These are phyloP conservation scores for Didymella segeticola DNA, from an alignment of 2,329 filamentous ascomycete species.

Conservation along the genomic window DNA sequence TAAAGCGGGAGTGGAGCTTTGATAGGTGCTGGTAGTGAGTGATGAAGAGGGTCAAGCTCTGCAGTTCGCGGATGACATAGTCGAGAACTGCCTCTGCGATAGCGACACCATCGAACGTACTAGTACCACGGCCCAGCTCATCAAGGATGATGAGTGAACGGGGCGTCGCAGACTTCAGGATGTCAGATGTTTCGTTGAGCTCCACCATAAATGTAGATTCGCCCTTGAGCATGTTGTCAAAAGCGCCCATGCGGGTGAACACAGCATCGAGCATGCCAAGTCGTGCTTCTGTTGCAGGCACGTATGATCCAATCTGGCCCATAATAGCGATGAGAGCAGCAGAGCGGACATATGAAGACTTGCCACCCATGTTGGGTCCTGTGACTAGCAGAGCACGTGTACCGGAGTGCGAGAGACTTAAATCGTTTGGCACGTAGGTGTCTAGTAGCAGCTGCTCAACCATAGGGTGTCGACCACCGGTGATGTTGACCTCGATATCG, in stretches of 20 bases:
- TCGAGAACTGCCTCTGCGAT: conserved; percentile 92
- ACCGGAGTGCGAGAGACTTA: conserved; percentile 64
- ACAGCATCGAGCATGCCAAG: conserved; percentile 90
- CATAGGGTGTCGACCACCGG: conserved; percentile 87
- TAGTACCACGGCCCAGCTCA: conserved; percentile 91
- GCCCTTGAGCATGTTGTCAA: conserved; percentile 93
- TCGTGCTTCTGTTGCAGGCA: conserved; percentile 76
- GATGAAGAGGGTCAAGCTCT: conserved; percentile 89
- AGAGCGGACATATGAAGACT: conserved; percentile 95
- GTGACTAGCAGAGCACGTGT: conserved; percentile 85
- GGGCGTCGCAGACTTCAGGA: conserved; percentile 86
- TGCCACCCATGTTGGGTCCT: conserved; percentile 98
- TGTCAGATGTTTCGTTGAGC: conserved; percentile 87
- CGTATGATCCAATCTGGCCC: conserved; percentile 92
- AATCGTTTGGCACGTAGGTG: conserved; percentile 90
- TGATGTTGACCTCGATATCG: conserved; percentile 72
- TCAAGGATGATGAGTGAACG: conserved; percentile 89
- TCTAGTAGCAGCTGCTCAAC: conserved; percentile 88
- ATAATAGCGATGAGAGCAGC: conserved; percentile 92
- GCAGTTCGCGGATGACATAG: conserved; percentile 76
- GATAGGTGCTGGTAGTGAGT: conserved; percentile 93
- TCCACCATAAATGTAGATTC: conserved; percentile 99
- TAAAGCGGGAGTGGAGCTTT: conserved; percentile 74
- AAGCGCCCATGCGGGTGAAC: conserved; percentile 93
- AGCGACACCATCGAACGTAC: conserved; percentile 93